Percentiles rank a stretch among this genome's conserved stretches.
Evolutionary conservation across 306 rosid genomes (phyloP).

Genomic region (Castanopsis chinensis): DNA sequence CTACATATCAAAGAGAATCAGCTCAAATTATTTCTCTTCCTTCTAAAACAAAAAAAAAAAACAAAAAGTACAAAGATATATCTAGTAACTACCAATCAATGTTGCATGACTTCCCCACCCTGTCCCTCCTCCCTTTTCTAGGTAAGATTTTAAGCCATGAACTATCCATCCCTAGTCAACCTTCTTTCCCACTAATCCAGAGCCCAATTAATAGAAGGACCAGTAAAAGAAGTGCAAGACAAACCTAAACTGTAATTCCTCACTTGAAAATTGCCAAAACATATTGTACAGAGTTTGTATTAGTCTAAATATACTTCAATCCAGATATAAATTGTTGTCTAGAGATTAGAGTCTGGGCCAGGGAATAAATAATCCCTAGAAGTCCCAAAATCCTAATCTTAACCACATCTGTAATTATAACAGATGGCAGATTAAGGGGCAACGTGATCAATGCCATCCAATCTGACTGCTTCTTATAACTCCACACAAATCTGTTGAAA

Average conservation of each 20-base stretch:
- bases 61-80: neutral
- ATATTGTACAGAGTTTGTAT: slow-evolving; percentile 59
- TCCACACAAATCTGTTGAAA: slow-evolving; percentile 94
- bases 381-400: slow-evolving; percentile 93
- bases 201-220: neutral
- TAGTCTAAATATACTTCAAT: slow-evolving; percentile 78
- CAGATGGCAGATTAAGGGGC: slow-evolving; percentile 93
- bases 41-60: neutral
- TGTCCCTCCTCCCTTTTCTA: too few species aligned
- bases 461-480: slow-evolving; percentile 73
- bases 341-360: slow-evolving; percentile 85
- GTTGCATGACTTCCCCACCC: too few species aligned
- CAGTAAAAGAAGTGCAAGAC: neutral
- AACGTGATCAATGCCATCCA: slow-evolving; percentile 75
- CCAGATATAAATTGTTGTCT: slow-evolving; percentile 97
- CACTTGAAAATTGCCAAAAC: slow-evolving; percentile 56
- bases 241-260: slow-evolving; percentile 38
- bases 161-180: too few species aligned
- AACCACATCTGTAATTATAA: slow-evolving; percentile 83
- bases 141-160: too few species aligned
- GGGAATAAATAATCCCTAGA: slow-evolving; percentile 88
- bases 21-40: neutral
- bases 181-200: too few species aligned
- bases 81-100: too few species aligned
- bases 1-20: slow-evolving; percentile 42